Evolutionary conservation across 768 basidiomycete species (phyloP), one percentile per base, ranked within the genome.

Genomic region (Artomyces pyxidatus): DNA sequence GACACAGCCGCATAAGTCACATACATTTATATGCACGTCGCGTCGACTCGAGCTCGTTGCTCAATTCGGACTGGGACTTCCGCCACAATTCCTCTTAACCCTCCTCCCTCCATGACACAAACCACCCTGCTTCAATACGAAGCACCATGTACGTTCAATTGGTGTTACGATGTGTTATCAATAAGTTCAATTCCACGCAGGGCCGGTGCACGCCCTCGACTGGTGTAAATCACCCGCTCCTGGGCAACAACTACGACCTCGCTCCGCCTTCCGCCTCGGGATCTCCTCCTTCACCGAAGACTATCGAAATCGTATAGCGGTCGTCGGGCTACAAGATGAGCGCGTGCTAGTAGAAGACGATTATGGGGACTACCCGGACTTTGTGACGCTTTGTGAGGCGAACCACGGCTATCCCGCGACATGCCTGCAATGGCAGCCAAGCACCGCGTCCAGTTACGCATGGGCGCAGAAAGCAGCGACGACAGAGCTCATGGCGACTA

Each of bases 401-500:
- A 77, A 81, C 54, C 88, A 96, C 55, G 85, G 88, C 39, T 97
- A 95, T 68, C 96, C 96, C 16, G 89, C 91, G 9, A 97, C 93
- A 12, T 86, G 82, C 64, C 67, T 97, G 42, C 91, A 87, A 59
- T 98, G 93, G 88, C 92, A 96, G 57, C 96, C 96, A 16, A 75
- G 77, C 4, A 76, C 78, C 23, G 73, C 87, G 19, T 68, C 73
- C 26, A 75, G 71, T 38, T 77, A 79, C 62, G 63, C 71, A 37
- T 88, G 88, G 86, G 72, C 78, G 6, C 79, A 81, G 64, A 88
- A 83, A 63, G 72, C 76, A 4, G 67, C 74, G 7, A 67, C 69
- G 42, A 74, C 86, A 41, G 96, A 99, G 65, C 68, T 96, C 41
- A 72, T 99, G 8, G 95, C 95, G 10, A 95, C 92, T 6, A 95